These are phyloP conservation scores for Pinus tabuliformis DNA, from an alignment of 75 land plant species.

Conservation along the genomic window DNA sequence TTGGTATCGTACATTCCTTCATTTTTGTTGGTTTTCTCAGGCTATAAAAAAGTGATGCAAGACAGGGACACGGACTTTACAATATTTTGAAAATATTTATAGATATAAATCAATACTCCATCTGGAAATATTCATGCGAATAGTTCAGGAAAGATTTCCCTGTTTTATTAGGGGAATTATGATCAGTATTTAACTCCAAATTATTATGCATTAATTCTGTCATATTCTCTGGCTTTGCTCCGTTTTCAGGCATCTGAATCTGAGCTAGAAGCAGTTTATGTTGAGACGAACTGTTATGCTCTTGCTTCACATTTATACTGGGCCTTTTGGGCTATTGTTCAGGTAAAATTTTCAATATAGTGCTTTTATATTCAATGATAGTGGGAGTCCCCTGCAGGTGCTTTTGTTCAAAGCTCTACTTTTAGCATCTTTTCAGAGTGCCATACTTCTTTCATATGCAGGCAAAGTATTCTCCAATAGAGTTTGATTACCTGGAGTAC, in stretches of 20 bases:
- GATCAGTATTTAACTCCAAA: background rate
- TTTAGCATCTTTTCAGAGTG: conserved; percentile 1
- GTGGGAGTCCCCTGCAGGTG: background rate
- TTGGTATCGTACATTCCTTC: too few relatives aligned
- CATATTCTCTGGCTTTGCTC: background rate
- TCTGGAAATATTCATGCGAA: background rate
- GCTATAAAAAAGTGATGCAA: background rate
- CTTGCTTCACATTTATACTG: conserved; percentile 91
- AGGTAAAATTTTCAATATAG: conserved; percentile 45
- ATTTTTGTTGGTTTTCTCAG: background rate
- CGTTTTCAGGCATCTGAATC: conserved; percentile 54
- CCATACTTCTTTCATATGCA: conserved; percentile 14
- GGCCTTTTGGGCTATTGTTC: conserved; percentile 97
- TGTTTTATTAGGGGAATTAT: background rate
- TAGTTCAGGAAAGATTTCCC: background rate
- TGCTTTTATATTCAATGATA: background rate
- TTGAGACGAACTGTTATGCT: conserved; percentile 74
- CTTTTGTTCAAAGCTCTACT: background rate
- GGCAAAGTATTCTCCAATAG: conserved; percentile 90
- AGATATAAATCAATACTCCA: background rate
- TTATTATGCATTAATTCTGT: background rate
- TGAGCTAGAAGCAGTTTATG: conserved; percentile 72
- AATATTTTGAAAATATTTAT: background rate
- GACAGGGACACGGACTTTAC: background rate
- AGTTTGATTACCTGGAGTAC: conserved; percentile 86